A percentile compares a stretch with the other conserved stretches of the same genome.
These are phyloP conservation scores for Diaporthe velutina DNA, from an alignment of 2,329 filamentous ascomycete genomes.

Conservation along the genomic window DNA sequence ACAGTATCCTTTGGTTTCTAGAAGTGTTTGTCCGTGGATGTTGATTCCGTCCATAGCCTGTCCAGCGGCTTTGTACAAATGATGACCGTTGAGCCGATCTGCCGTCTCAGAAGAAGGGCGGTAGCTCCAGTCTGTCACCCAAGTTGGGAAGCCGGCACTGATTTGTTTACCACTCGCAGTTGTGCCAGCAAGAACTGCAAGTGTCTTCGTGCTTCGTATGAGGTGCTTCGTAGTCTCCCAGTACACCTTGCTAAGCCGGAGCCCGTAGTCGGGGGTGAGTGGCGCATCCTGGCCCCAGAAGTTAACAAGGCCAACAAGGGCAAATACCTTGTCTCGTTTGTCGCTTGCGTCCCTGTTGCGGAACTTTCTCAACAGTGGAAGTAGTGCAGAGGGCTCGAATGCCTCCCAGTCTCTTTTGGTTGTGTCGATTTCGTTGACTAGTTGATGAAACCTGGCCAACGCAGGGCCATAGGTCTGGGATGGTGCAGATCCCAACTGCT, in stretches of 20 bases:
- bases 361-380: conserved; percentile 19
- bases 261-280: neutral
- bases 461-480: conserved; percentile 6
- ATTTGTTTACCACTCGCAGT: neutral
- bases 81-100: conserved; percentile 5
- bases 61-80: neutral
- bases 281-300: conserved; percentile 8
- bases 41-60: conserved; percentile 30
- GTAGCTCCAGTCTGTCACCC: conserved; percentile 31
- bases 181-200: conserved; percentile 7
- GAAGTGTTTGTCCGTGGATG: conserved; percentile 2
- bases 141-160: neutral
- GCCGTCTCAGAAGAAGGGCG: conserved; percentile 2
- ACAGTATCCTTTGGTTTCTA: conserved; percentile 5
- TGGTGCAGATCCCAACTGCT: neutral
- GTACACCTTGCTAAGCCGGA: neutral
- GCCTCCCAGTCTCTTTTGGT: neutral
- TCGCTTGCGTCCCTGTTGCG: conserved; percentile 19
- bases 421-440: conserved; percentile 25
- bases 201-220: neutral
- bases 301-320: conserved; percentile 4
- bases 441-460: neutral
- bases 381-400: conserved; percentile 1
- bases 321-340: conserved; percentile 22
- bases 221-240: conserved; percentile 17